Base-by-base conservation (phyloP, 495 filamentous ascomycete species). In the Ramalina intermedia region DNA sequence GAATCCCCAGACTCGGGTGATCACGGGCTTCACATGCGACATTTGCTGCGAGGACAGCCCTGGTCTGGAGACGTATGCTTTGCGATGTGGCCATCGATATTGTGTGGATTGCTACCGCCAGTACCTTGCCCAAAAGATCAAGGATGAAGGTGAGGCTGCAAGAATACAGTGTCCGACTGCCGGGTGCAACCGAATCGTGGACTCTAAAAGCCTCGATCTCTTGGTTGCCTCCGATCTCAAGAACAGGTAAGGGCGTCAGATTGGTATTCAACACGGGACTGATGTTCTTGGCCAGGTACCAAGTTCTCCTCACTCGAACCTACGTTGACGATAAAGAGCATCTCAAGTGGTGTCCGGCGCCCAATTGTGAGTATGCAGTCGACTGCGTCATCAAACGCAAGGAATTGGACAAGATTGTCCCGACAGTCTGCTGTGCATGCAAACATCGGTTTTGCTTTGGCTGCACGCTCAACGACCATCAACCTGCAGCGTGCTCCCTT, bases 311-410 rank as follows among this genome's bases (percentile, higher is more conserved):
- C 21, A 94, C 82, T 49, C 76, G 93, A 51, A 96, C 91, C 2
- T 98, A 93, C 58, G 91, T 98, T 46, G 90, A 98, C 60, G 91
- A 98, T 61, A 94, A 84, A 58, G 90, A 94, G 29, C 84, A 81
- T 40, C 75, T 96, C 18, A 89, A 90, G 59, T 98, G 91, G 91
- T 98, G 91, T 61, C 91, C 91, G 6, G 90, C 93, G 3, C 91
- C 91, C 33, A 87, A 96, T 58, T 98, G 91, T 67, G 75, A 81
- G 52, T 95, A 91, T 56, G 90, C 89, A 12, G 68, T 96, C 16
- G 85, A 98, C 53, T 98, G 91, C 56, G 70, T 67, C 0, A 75
- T 96, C 26, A 94, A 91, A 63, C 76, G 82, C 59, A 85, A 82
- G 50, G 88, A 95, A 41, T 72, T 96, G 5, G 71, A 75, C 50